Conservation (phyloP, 164 flowering plant genomes). For the Taxillus chinensis region DNA sequence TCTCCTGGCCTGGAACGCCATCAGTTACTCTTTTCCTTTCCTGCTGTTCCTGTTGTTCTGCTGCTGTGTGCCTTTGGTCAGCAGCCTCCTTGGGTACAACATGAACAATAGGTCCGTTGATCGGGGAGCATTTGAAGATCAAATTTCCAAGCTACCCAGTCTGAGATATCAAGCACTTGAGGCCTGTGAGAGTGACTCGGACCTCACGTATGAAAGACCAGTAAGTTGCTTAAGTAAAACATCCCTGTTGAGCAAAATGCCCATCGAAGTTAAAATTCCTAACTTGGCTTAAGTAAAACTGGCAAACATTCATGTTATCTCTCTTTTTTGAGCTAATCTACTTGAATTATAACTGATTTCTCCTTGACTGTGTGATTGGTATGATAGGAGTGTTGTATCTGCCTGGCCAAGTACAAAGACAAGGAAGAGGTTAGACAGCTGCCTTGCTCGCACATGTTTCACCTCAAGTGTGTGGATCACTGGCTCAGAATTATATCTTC, state of each 20-base stretch:
- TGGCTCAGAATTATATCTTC: constrained; percentile 87
- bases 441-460: constrained; percentile 83
- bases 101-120: constrained; percentile 68
- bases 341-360: neutral
- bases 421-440: constrained; percentile 81
- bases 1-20: constrained; percentile 87
- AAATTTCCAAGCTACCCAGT: constrained; percentile 50
- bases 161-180: constrained; percentile 57
- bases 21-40: constrained; percentile 92
- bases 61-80: constrained; percentile 66
- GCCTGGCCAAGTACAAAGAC: constrained; percentile 72
- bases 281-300: neutral
- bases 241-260: too few relatives aligned
- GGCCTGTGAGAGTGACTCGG: constrained; percentile 22
- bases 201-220: constrained; percentile 24
- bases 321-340: too few relatives aligned
- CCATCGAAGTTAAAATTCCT: too few relatives aligned
- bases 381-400: constrained; percentile 89
- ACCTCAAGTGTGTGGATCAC: constrained; percentile 83
- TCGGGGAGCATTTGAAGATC: constrained; percentile 81
- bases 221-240: constrained; percentile 32
- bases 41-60: constrained; percentile 74
- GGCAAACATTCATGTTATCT: neutral
- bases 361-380: constrained; percentile 1
- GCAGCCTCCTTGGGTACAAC: constrained; percentile 76